phyloP scores from a whole-genome alignment of 179 eudicot genomes.

The Heliamphora ciliata region DNA sequence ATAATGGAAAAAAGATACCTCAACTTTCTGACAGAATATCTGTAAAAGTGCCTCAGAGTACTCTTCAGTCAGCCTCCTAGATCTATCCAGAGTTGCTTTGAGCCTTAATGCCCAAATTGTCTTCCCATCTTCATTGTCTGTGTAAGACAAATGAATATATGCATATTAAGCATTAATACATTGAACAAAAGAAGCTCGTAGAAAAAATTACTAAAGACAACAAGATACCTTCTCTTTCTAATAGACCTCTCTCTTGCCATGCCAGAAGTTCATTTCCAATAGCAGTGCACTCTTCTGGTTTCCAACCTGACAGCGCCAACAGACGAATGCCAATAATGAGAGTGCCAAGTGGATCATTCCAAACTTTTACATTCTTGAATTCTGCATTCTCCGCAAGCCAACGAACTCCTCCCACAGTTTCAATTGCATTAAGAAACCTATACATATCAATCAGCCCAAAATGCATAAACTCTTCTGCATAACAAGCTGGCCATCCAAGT shows the following conservation, averaged over 20 bases:
- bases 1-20: slow-evolving; percentile 33
- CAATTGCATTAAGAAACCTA: slow-evolving; percentile 80
- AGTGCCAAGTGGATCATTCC: slow-evolving; percentile 66
- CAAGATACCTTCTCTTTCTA: slow-evolving; percentile 65
- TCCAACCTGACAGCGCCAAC: slow-evolving; percentile 87
- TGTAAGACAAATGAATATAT: slow-evolving; percentile 21
- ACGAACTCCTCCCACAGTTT: slow-evolving; percentile 65
- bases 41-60: slow-evolving; percentile 84
- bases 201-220: neutral
- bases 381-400: slow-evolving; percentile 61
- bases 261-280: slow-evolving; percentile 67
- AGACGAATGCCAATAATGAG: slow-evolving; percentile 65
- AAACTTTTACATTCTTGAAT: slow-evolving; percentile 45
- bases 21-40: slow-evolving; percentile 73
- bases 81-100: slow-evolving; percentile 93
- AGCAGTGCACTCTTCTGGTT: slow-evolving; percentile 64
- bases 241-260: slow-evolving; percentile 72
- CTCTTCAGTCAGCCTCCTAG: slow-evolving; percentile 81
- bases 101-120: slow-evolving; percentile 84
- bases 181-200: neutral
- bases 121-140: slow-evolving; percentile 84
- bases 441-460: slow-evolving; percentile 10
- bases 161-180: slow-evolving; percentile 7
- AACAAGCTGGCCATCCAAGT: no score
- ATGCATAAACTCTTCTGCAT: neutral